These are phyloP conservation scores for Trametes meyenii DNA, from an alignment of 768 basidiomycete genomes.

Conservation along the genomic window DNA sequence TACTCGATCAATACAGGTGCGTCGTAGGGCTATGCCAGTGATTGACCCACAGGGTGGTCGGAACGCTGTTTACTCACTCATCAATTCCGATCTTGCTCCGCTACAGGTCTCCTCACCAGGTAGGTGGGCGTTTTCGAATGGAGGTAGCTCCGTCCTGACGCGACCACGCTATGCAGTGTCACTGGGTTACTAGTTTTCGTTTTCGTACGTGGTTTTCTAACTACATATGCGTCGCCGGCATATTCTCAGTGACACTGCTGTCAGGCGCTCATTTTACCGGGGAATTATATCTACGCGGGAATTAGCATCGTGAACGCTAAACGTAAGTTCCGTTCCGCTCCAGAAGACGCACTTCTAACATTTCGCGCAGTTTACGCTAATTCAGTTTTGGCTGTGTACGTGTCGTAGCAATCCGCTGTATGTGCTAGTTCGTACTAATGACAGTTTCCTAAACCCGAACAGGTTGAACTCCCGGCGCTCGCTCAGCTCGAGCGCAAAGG, in stretches of 20 bases:
- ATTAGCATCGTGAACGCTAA: constrained; percentile 1
- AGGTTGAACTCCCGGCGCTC: constrained; percentile 5
- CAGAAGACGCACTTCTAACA: not conserved
- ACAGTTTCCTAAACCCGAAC: not conserved
- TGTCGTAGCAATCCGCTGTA: not conserved
- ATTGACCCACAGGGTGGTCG: not conserved
- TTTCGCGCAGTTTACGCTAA: not conserved
- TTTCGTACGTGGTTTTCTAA: not conserved
- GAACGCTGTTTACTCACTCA: not conserved
- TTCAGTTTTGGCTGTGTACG: constrained; percentile 4
- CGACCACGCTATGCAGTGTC: not conserved
- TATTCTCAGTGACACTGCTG: not conserved
- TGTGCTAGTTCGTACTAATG: not conserved
- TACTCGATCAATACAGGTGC: constrained; percentile 3
- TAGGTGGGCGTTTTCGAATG: not conserved
- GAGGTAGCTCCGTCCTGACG: not conserved
- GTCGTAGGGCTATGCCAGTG: no score
- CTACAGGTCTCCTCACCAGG: constrained; percentile 1
- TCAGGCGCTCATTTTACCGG: not conserved
- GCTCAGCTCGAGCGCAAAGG: not conserved
- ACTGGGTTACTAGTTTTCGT: not conserved
- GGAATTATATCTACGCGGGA: constrained; percentile 1
- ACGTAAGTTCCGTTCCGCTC: not conserved
- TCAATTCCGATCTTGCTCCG: not conserved
- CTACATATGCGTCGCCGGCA: not conserved